A percentile compares a stretch with the other conserved stretches of the same genome.
phyloP scores from a whole-genome alignment of 2,329 filamentous ascomycete genomes.

The Chrysoporthe puriensis region DNA sequence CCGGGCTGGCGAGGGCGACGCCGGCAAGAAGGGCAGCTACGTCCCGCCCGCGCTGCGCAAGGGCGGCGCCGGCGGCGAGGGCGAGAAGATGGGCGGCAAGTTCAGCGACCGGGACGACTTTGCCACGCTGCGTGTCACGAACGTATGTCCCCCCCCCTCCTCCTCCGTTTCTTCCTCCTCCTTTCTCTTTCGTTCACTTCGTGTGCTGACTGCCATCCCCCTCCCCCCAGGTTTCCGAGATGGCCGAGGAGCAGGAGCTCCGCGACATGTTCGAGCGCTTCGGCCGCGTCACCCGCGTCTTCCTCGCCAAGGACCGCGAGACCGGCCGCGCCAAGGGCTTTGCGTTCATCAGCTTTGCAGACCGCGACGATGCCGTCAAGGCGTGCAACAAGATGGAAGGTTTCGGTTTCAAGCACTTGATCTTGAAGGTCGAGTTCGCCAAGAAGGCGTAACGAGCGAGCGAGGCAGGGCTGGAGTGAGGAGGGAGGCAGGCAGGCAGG shows the following conservation, averaged over 20 bases:
- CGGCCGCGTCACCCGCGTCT: slow-evolving; percentile 94
- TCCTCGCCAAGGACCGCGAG: slow-evolving; percentile 96
- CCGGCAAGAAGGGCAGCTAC: slow-evolving; percentile 79
- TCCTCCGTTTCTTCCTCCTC: too few species aligned
- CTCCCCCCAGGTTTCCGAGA: slow-evolving; percentile 78
- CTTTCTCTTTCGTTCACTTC: background rate
- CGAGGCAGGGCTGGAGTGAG: background rate
- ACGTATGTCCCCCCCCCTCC: slow-evolving; percentile 72
- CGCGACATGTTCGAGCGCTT: slow-evolving; percentile 98
- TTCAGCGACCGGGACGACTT: slow-evolving; percentile 93
- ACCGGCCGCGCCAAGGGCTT: slow-evolving; percentile 97
- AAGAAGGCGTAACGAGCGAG: slow-evolving; percentile 62
- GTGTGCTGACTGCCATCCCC: slow-evolving; percentile 11
- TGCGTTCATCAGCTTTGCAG: slow-evolving; percentile 96
- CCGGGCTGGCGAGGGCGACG: slow-evolving; percentile 60
- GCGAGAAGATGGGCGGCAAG: slow-evolving; percentile 90
- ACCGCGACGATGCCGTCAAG: slow-evolving; percentile 85
- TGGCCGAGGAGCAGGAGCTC: slow-evolving; percentile 94
- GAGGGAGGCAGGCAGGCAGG: background rate
- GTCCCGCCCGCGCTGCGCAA: slow-evolving; percentile 92
- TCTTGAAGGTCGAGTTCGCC: slow-evolving; percentile 84
- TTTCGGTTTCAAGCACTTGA: slow-evolving; percentile 86
- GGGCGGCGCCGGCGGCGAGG: slow-evolving; percentile 58
- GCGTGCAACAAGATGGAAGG: slow-evolving; percentile 98
- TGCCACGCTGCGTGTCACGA: slow-evolving; percentile 95